These are phyloP conservation scores for Brettanomyces custersianus DNA, from an alignment of 805 yeast genomes.

Conservation along the genomic window DNA sequence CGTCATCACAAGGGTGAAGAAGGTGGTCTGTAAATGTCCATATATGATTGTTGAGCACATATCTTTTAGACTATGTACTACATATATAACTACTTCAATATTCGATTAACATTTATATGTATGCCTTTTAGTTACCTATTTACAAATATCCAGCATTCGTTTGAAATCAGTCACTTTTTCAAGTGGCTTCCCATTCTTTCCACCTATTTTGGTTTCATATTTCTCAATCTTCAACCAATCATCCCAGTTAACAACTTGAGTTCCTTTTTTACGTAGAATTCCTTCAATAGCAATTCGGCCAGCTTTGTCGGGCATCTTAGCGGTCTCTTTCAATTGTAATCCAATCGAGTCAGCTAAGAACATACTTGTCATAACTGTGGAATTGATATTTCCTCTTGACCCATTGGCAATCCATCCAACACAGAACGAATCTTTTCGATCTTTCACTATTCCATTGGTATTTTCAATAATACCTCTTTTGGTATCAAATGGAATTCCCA, in stretches of 20 bases:
- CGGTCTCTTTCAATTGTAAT: conserved; percentile 31
- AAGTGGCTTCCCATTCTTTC: conserved; percentile 39
- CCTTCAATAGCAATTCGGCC: conserved; percentile 25
- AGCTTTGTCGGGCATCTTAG: conserved; percentile 13
- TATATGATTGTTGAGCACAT: too few relatives aligned
- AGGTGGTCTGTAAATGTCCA: too few relatives aligned
- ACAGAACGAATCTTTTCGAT: conserved; percentile 49
- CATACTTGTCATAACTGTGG: conserved; percentile 80
- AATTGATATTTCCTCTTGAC: conserved; percentile 83
- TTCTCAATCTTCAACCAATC: conserved; percentile 56
- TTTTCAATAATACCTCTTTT: conserved; percentile 37
- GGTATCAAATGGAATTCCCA: conserved; percentile 39
- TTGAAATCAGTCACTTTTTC: conserved; percentile 42
- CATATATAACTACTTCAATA: conserved; percentile 1
- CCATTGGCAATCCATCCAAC: conserved; percentile 90
- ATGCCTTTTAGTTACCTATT: conserved; percentile 6
- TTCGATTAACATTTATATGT: conserved; percentile 9
- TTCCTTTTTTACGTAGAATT: conserved; percentile 12
- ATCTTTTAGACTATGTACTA: not conserved
- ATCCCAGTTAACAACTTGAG: conserved; percentile 43
- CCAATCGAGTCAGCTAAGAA: conserved; percentile 60
- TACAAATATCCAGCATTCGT: conserved; percentile 36
- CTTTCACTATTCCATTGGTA: conserved; percentile 33
- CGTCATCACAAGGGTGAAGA: conserved; percentile 46
- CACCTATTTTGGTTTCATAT: conserved; percentile 44